Conservation (phyloP, 129 eudicot species). For the Saussurea involucrata region DNA sequence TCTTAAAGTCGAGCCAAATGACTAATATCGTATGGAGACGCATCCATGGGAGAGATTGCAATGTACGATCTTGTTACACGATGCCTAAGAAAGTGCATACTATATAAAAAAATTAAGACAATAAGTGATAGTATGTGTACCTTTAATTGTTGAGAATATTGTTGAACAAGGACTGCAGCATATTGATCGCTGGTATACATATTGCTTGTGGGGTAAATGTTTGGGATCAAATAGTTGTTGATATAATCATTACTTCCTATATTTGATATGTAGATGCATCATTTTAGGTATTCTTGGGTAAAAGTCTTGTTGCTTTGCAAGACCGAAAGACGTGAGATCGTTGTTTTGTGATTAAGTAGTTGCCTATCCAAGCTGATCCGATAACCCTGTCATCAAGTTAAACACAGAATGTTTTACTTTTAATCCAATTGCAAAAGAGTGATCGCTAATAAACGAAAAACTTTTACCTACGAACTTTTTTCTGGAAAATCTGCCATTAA, state of each 20-base stretch:
- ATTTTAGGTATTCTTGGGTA: conserved; percentile 27
- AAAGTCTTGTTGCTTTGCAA: conserved; percentile 16
- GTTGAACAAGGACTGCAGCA: conserved; percentile 31
- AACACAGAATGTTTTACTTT: neutral
- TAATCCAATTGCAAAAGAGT: neutral
- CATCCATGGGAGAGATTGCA: neutral
- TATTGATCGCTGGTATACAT: conserved; percentile 22
- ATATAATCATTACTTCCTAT: conserved; percentile 60
- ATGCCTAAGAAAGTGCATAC: neutral
- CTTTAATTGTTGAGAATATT: conserved; percentile 34
- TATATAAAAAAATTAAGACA: neutral
- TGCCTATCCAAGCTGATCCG: conserved; percentile 30
- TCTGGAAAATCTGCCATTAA: too few species aligned
- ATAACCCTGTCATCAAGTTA: conserved; percentile 32
- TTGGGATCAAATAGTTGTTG: conserved; percentile 47
- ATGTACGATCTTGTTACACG: conserved; percentile 15
- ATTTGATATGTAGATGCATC: conserved; percentile 39
- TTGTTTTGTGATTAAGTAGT: conserved; percentile 25
- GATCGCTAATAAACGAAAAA: too few species aligned
- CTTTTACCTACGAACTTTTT: too few species aligned
- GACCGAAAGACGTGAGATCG: conserved; percentile 9
- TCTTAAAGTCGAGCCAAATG: conserved; percentile 9
- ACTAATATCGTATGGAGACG: conserved; percentile 17
- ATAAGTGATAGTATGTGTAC: neutral
- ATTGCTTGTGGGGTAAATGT: conserved; percentile 18